Evolutionary conservation across 1,139 yeast species (phyloP).

Genomic region (Petasospora rhodanensis): DNA sequence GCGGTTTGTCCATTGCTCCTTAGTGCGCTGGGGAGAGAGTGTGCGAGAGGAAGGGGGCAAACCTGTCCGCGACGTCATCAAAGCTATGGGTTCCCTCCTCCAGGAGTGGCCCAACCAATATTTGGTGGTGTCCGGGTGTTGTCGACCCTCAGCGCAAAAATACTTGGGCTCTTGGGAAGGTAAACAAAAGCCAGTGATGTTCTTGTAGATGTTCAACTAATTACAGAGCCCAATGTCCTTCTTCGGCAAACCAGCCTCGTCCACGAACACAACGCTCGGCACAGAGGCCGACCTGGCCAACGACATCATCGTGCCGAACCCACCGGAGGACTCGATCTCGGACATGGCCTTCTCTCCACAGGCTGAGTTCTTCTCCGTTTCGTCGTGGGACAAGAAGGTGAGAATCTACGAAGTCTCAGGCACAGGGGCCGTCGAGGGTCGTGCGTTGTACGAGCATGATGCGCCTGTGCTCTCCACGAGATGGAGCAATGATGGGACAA

Average conservation of each 20-base stretch:
- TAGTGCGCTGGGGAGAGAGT: no score
- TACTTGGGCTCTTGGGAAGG: no score
- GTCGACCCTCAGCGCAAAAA: no score
- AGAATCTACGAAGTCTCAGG: constrained; percentile 83
- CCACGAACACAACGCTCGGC: constrained; percentile 37
- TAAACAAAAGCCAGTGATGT: no score
- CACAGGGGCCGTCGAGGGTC: constrained; percentile 63
- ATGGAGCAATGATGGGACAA: constrained; percentile 85
- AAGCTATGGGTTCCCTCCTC: no score
- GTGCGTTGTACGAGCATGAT: constrained; percentile 86
- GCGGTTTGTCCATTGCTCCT: no score
- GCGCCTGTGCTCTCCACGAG: constrained; percentile 81
- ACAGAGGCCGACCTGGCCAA: constrained; percentile 68
- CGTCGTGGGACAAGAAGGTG: constrained; percentile 95
- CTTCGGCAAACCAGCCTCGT: constrained; percentile 17
- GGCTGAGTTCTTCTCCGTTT: constrained; percentile 72
- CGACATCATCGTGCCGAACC: constrained; percentile 73
- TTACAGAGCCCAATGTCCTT: no score
- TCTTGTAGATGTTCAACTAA: no score
- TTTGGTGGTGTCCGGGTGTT: no score
- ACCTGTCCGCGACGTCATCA: no score
- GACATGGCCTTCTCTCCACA: constrained; percentile 90
- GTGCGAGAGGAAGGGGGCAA: no score
- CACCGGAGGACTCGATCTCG: constrained; percentile 91
- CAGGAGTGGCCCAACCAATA: no score